phyloP scores from a whole-genome alignment of 805 yeast species.

The Grigorovia humatica region DNA sequence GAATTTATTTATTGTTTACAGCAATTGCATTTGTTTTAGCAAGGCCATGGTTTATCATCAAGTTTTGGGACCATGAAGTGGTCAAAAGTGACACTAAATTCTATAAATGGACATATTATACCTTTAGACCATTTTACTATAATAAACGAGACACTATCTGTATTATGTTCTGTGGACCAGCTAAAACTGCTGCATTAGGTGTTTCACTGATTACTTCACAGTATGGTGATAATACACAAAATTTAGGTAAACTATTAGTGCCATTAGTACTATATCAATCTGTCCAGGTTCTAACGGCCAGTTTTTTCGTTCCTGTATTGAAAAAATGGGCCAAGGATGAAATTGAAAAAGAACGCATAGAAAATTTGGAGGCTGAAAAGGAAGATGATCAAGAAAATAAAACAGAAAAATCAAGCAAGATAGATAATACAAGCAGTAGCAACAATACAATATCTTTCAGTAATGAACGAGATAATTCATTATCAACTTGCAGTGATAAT shows the following conservation, averaged over 20 bases:
- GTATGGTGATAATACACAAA: constrained; percentile 52
- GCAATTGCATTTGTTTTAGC: constrained; percentile 47
- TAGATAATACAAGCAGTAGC: neutral
- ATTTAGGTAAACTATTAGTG: constrained; percentile 62
- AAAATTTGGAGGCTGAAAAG: constrained; percentile 5
- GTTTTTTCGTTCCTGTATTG: constrained; percentile 54
- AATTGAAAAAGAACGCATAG: constrained; percentile 8
- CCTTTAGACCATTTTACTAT: constrained; percentile 56
- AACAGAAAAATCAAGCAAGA: constrained; percentile 3
- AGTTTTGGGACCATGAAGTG: constrained; percentile 39
- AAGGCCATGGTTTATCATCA: constrained; percentile 45
- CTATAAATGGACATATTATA: constrained; percentile 34
- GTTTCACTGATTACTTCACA: constrained; percentile 75
- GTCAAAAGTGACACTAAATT: constrained; percentile 29
- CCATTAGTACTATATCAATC: constrained; percentile 82
- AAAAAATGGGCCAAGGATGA: constrained; percentile 47
- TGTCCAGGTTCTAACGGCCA: constrained; percentile 78
- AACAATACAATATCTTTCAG: neutral
- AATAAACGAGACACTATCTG: constrained; percentile 63
- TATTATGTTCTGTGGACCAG: constrained; percentile 81
- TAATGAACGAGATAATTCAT: neutral
- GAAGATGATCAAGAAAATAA: neutral
- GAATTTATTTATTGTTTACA: constrained; percentile 70
- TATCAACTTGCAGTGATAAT: neutral
- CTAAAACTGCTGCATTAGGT: constrained; percentile 88